These are phyloP conservation scores for Pyricularia grisea DNA, from an alignment of 2,329 filamentous ascomycete genomes.

Conservation along the genomic window DNA sequence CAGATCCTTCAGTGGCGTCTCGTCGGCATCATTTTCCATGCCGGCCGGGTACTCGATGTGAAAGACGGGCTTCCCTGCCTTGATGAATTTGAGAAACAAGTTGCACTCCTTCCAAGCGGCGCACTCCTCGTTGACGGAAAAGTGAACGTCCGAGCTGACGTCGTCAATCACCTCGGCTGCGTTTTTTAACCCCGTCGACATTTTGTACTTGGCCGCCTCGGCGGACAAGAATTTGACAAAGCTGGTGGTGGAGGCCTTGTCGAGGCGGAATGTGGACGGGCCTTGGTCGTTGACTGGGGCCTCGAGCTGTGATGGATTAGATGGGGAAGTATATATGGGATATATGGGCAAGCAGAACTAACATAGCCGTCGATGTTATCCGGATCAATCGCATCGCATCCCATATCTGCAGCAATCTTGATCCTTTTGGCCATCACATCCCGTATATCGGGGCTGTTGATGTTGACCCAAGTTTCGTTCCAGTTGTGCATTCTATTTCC, in stretches of 20 bases:
- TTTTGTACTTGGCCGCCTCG: slow-evolving; percentile 40
- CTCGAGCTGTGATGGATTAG: slow-evolving; percentile 2
- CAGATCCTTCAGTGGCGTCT: neutral
- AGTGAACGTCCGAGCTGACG: slow-evolving; percentile 43
- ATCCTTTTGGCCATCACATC: slow-evolving; percentile 55
- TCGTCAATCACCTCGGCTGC: slow-evolving; percentile 46
- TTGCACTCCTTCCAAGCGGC: slow-evolving; percentile 49
- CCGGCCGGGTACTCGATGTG: slow-evolving; percentile 61
- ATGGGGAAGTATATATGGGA: neutral
- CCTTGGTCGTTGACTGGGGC: slow-evolving; percentile 47
- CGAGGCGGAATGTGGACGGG: slow-evolving; percentile 37
- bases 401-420: slow-evolving; percentile 47
- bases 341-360: neutral
- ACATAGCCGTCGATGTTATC: slow-evolving; percentile 60
- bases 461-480: slow-evolving; percentile 59
- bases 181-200: slow-evolving; percentile 63
- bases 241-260: slow-evolving; percentile 42
- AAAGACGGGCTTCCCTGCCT: slow-evolving; percentile 57
- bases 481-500: slow-evolving; percentile 53
- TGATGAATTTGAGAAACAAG: slow-evolving; percentile 46
- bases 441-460: slow-evolving; percentile 47
- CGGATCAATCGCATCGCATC: slow-evolving; percentile 60
- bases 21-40: slow-evolving; percentile 16
- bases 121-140: slow-evolving; percentile 64
- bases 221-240: slow-evolving; percentile 52